Base-by-base conservation (phyloP, 805 yeast species). In the Maudiozyma pseudohumilis region DNA sequence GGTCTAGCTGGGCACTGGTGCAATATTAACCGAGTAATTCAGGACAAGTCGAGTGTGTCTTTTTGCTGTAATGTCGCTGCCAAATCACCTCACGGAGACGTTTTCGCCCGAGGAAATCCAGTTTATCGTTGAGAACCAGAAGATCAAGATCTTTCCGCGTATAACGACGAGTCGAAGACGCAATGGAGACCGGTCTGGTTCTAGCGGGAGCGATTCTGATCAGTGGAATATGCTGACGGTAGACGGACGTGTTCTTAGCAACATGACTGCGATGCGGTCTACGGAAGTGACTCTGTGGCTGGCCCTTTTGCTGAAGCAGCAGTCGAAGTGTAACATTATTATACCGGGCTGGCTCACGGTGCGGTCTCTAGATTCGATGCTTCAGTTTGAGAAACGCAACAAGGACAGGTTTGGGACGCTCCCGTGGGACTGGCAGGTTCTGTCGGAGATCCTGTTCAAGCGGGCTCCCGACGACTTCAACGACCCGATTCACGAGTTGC, bases 351-450 rank as follows among this genome's bases (percentile, higher is more conserved):
- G 98, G 98, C 66, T 92, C 8, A 71, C 69, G 8, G 59, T 72
- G 33, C 64, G 65, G 15, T 65, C 65, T 35, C 57, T 89, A 40
- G 71, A 72, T 38, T 67, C 64, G 5, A 66, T 70, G 30, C 75
- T 81, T 47, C 84, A 80, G 16, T 78, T 72, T 42, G 97, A 89
- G 53, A 63, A 74, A 24, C 64, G 65, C 5, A 55, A 70, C 39
- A 68, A 75, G 1, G 69, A 69, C 24, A 63, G 72, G 41, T 89
- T 89, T 53, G 72, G 85, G 39, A 61, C 66, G 6, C 60, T 89
- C 35, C 97, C 97, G 0, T 79, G 80, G 77, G 75, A 80, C 54
- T 92, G 98, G 98, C 64, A 87, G 17, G 95, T 89, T 35, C 53
- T 81, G 1, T 73, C 89, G 4, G 83, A 80, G 47, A 68, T 80